phyloP scores from a whole-genome alignment of 2,329 filamentous ascomycete species.

The Fusarium ramigenum region DNA sequence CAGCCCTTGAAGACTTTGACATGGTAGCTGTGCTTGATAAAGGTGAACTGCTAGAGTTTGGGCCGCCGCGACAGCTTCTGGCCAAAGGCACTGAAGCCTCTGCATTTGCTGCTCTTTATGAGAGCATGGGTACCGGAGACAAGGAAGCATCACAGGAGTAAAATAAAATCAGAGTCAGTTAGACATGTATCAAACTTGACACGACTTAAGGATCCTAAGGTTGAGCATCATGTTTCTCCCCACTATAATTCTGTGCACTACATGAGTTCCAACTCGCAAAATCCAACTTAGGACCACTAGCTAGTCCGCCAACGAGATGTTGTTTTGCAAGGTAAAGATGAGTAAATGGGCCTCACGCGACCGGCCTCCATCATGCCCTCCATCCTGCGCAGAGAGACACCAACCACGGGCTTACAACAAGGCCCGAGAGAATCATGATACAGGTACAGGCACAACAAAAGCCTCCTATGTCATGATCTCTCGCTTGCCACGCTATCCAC shows the following conservation, averaged over 20 bases:
- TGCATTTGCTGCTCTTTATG: slow-evolving; percentile 25
- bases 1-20: slow-evolving; percentile 34
- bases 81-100: neutral
- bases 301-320: no score
- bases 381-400: no score
- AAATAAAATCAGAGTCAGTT: no score
- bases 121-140: neutral
- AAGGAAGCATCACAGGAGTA: neutral
- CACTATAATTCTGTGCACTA: no score
- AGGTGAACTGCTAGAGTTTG: slow-evolving; percentile 36
- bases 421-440: accelerated
- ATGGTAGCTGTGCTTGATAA: slow-evolving; percentile 32
- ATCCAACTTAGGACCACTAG: no score
- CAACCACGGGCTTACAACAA: neutral
- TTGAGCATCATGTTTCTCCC: no score
- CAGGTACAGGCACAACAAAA: neutral
- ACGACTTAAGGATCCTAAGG: no score
- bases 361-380: no score
- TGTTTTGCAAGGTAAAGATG: no score
- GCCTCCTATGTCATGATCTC: neutral
- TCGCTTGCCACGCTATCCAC: neutral
- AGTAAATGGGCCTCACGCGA: no score
- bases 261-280: no score
- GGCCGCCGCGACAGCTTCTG: slow-evolving; percentile 25
- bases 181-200: no score